Evolutionary conservation across 441 rosid genomes (phyloP).

Genomic region (Adansonia grandidieri): DNA sequence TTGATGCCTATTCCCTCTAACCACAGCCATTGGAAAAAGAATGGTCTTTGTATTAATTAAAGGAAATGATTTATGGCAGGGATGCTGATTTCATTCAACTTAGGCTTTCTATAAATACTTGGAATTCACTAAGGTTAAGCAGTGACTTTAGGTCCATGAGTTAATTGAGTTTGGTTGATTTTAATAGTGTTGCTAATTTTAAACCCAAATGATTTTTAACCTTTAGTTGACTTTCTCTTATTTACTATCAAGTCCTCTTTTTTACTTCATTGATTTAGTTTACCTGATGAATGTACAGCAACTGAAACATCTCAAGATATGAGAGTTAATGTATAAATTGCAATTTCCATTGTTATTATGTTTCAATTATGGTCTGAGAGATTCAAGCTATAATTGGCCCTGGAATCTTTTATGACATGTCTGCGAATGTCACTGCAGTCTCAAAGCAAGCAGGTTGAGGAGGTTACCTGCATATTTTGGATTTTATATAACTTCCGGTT

Average conservation of each 20-base stretch:
- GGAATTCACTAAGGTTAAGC: background rate
- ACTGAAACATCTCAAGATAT: background rate
- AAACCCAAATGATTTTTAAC: background rate
- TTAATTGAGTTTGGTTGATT: background rate
- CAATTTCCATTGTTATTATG: conserved; percentile 8
- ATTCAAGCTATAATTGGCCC: conserved; percentile 35
- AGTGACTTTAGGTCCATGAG: background rate
- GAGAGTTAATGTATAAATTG: background rate
- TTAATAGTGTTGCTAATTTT: background rate
- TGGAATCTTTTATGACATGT: conserved; percentile 47
- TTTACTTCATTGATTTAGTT: conserved; percentile 2
- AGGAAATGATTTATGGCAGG: background rate
- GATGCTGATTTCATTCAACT: background rate
- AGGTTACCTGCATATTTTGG: conserved; percentile 61
- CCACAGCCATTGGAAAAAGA: background rate
- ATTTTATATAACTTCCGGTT: conserved; percentile 56
- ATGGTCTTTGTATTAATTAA: background rate
- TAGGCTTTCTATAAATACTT: background rate
- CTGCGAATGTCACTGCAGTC: conserved; percentile 79
- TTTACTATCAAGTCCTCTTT: background rate
- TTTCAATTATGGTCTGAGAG: conserved; percentile 37
- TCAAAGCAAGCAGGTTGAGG: conserved; percentile 75
- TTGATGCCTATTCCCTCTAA: background rate
- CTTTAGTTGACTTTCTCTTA: background rate
- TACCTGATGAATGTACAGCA: background rate